phyloP scores from a whole-genome alignment of 768 basidiomycete genomes.

The Filobasidium wieringae region DNA sequence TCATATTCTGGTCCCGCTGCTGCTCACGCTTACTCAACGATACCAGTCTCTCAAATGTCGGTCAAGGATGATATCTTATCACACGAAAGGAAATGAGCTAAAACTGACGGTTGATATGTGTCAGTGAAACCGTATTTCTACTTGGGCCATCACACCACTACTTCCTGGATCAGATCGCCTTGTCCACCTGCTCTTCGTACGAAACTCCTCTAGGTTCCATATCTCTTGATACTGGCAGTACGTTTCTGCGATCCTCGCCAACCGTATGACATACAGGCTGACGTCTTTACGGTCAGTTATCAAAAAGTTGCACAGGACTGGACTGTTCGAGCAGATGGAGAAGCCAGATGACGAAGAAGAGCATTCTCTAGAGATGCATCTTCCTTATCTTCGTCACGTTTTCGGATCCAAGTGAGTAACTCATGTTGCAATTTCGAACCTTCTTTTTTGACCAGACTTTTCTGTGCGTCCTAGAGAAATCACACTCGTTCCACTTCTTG shows the following conservation, averaged over 20 bases:
- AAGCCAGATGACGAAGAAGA: constrained; percentile 72
- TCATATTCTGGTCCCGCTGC: constrained; percentile 86
- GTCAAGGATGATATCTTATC: constrained; percentile 25
- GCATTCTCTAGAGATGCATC: constrained; percentile 96
- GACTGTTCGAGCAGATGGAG: constrained; percentile 59
- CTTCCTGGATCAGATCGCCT: constrained; percentile 73
- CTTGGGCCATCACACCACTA: constrained; percentile 92
- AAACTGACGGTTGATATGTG: neutral
- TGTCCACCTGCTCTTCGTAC: constrained; percentile 66
- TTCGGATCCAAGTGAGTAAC: constrained; percentile 23
- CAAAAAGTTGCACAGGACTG: constrained; percentile 52
- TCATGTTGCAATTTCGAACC: no score
- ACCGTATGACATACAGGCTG: neutral
- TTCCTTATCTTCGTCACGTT: constrained; percentile 48
- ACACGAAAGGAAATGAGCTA: no score
- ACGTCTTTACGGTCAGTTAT: constrained; percentile 46
- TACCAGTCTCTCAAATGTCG: constrained; percentile 71
- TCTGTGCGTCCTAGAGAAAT: constrained; percentile 50
- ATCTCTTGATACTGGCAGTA: constrained; percentile 66
- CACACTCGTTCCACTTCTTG: constrained; percentile 73
- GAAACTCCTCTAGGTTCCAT: constrained; percentile 75
- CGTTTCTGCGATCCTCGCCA: constrained; percentile 28
- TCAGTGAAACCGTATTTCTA: constrained; percentile 83
- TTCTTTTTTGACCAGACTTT: neutral
- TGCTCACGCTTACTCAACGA: constrained; percentile 88